Percentiles rank a stretch among this genome's conserved stretches.
Evolutionary conservation across 2,329 filamentous ascomycete genomes (phyloP).

Genomic region (Ophiosphaerella herpotricha): DNA sequence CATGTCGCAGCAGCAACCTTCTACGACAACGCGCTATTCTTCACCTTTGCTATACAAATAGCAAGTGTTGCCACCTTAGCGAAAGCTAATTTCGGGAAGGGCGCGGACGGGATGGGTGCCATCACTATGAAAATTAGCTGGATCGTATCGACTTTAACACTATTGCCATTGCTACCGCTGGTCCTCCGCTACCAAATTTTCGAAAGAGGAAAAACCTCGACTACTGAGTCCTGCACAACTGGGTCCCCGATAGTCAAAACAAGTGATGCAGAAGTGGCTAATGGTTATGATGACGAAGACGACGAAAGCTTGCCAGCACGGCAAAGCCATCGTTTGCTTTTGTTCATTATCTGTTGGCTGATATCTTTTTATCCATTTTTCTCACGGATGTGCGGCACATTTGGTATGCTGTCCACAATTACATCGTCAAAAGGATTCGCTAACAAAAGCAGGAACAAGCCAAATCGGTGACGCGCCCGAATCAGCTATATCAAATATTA

Average conservation of each 20-base stretch:
- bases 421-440: background rate
- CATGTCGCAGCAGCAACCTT: slow-evolving; percentile 11
- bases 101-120: slow-evolving; percentile 23
- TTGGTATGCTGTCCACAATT: slow-evolving; percentile 6
- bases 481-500: slow-evolving; percentile 5
- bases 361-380: slow-evolving; percentile 24
- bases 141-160: slow-evolving; percentile 20
- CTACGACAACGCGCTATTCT: slow-evolving; percentile 24
- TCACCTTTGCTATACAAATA: slow-evolving; percentile 26
- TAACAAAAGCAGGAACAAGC: slow-evolving; percentile 6
- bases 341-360: slow-evolving; percentile 19
- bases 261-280: too few relatives aligned
- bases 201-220: background rate
- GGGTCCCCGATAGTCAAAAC: too few relatives aligned
- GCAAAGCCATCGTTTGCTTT: slow-evolving; percentile 9
- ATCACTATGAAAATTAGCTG: slow-evolving; percentile 28
- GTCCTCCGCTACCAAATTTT: slow-evolving; percentile 3
- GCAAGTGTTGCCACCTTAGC: slow-evolving; percentile 24
- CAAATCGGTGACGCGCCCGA: slow-evolving; percentile 6
- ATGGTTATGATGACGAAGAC: background rate
- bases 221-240: too few relatives aligned
- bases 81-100: slow-evolving; percentile 23
- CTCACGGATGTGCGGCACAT: slow-evolving; percentile 18
- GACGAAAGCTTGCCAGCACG: slow-evolving; percentile 1
- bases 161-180: slow-evolving; percentile 23